Percentiles rank a stretch among this genome's conserved stretches.
These are phyloP conservation scores for Thelephora terrestris DNA, from an alignment of 1,284 basidiomycete species.

Conservation along the genomic window DNA sequence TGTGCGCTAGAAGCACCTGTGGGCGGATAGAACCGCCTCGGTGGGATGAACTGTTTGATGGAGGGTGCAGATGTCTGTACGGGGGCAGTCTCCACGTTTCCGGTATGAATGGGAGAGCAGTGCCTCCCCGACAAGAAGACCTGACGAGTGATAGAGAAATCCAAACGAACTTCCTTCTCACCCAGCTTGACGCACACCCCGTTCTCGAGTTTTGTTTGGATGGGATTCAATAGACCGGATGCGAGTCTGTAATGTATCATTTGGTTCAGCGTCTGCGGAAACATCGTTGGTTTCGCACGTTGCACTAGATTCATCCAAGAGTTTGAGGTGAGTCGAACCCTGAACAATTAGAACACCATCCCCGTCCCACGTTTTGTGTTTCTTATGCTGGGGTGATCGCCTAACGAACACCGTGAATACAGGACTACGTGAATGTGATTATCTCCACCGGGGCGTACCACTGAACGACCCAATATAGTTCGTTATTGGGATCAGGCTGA, in stretches of 20 bases:
- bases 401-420: slow-evolving; percentile 24
- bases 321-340: slow-evolving; percentile 31
- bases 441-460: slow-evolving; percentile 32
- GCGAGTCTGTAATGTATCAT: slow-evolving; percentile 6
- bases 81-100: slow-evolving; percentile 13
- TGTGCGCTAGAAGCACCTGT: slow-evolving; percentile 7
- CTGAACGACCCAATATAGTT: slow-evolving; percentile 60
- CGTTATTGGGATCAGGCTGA: slow-evolving; percentile 14
- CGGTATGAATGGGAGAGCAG: slow-evolving; percentile 39
- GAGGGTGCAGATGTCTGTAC: slow-evolving; percentile 14
- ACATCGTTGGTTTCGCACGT: slow-evolving; percentile 27
- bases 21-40: slow-evolving; percentile 24
- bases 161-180: slow-evolving; percentile 63
- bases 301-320: slow-evolving; percentile 56
- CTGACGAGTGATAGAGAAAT: slow-evolving; percentile 39
- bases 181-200: slow-evolving; percentile 52
- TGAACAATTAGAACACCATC: slow-evolving; percentile 57
- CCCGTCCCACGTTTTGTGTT: slow-evolving; percentile 92
- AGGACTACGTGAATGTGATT: not conserved
- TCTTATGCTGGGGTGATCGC: slow-evolving; percentile 72
- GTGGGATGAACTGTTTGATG: slow-evolving; percentile 36
- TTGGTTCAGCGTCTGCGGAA: no score
- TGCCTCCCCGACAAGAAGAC: slow-evolving; percentile 52
- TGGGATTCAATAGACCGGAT: slow-evolving; percentile 22
- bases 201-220: slow-evolving; percentile 24